These are phyloP conservation scores for Apiospora rasikravindrae DNA, from an alignment of 2,329 filamentous ascomycete genomes.

Conservation along the genomic window DNA sequence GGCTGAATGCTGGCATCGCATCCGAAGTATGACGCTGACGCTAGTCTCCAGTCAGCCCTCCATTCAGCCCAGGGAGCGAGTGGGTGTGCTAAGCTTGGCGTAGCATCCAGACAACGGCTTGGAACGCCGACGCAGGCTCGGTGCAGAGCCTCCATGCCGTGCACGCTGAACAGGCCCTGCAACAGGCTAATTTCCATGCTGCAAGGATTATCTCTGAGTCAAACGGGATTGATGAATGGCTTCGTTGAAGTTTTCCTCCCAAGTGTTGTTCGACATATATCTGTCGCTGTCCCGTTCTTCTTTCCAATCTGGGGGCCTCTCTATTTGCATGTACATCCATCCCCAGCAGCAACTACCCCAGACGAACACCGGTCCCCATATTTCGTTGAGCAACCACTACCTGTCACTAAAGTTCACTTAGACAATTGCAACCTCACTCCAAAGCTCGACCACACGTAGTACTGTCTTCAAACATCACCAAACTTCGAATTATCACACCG, in stretches of 20 bases:
- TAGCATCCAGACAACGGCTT: not conserved
- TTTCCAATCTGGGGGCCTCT: not conserved
- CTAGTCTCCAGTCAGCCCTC: not conserved
- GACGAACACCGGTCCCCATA: not conserved
- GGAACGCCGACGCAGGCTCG: not conserved
- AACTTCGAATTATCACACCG: not conserved
- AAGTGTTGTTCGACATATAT: not conserved
- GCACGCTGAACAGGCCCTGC: not conserved
- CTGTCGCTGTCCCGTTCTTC: not conserved
- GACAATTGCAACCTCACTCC: not conserved
- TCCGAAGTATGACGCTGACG: not conserved
- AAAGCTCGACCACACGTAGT: not conserved
- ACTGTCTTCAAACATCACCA: not conserved
- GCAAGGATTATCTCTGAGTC: not conserved
- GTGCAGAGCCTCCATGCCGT: not conserved
- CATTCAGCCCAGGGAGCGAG: not conserved
- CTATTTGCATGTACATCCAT: too few species aligned
- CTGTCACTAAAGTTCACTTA: not conserved
- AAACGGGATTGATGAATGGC: not conserved
- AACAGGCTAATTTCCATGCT: not conserved
- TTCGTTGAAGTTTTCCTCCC: not conserved
- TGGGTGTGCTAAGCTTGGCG: not conserved
- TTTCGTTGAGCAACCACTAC: not conserved
- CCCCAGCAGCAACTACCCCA: not conserved
- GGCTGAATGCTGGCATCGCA: not conserved